Percentiles rank a stretch among this genome's conserved stretches.
phyloP scores from a whole-genome alignment of 2,329 filamentous ascomycete species.

The Lachnellula subtilissima region DNA sequence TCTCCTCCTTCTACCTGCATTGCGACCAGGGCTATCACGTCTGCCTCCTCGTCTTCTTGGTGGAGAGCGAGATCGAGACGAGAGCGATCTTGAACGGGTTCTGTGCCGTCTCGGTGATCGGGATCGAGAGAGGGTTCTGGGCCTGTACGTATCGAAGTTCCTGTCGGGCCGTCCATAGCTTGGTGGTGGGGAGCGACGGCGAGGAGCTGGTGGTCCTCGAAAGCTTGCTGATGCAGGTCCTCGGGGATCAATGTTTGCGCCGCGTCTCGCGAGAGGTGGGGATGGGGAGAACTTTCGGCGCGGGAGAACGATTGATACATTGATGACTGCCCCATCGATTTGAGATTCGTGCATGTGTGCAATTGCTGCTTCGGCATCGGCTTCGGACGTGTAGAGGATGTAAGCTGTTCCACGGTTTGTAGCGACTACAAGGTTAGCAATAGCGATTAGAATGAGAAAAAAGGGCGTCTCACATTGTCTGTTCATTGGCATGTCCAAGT shows the following conservation, averaged over 20 bases:
- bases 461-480: slow-evolving; percentile 59
- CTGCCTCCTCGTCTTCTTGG: slow-evolving; percentile 28
- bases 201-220: slow-evolving; percentile 22
- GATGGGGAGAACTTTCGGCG: slow-evolving; percentile 67
- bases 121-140: slow-evolving; percentile 36
- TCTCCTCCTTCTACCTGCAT: slow-evolving; percentile 41
- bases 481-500: slow-evolving; percentile 87
- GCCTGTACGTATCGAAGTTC: slow-evolving; percentile 33
- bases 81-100: slow-evolving; percentile 36
- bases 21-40: slow-evolving; percentile 26
- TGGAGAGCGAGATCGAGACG: slow-evolving; percentile 35
- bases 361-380: slow-evolving; percentile 81
- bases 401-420: slow-evolving; percentile 93
- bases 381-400: slow-evolving; percentile 73
- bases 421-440: slow-evolving; percentile 53
- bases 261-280: slow-evolving; percentile 65
- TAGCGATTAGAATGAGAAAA: slow-evolving; percentile 1
- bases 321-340: slow-evolving; percentile 33
- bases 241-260: slow-evolving; percentile 54
- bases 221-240: slow-evolving; percentile 22
- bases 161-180: slow-evolving; percentile 25
- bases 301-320: slow-evolving; percentile 34
- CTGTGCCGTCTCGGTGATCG: slow-evolving; percentile 36
- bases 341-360: slow-evolving; percentile 98
- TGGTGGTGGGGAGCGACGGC: slow-evolving; percentile 25